Base-by-base conservation (phyloP, 768 basidiomycete genomes). In the Lactifluus piperatus region DNA sequence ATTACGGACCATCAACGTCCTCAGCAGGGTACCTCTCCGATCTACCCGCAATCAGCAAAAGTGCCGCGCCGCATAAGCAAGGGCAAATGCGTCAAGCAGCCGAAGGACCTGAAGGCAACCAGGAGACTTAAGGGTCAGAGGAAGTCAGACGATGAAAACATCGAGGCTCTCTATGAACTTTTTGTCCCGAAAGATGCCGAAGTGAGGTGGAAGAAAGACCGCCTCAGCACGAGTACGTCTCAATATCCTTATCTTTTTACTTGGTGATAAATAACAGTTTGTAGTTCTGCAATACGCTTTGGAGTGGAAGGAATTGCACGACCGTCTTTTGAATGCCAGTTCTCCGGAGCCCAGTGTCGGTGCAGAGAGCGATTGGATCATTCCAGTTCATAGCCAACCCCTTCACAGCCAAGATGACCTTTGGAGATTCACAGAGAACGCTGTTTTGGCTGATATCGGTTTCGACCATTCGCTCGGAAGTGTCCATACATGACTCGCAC, bases 161-260 rank as follows among this genome's bases (percentile, higher is more conserved):
- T 55, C 20, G 16, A 29, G 11, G 53, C 41, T 44, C 48, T 60
- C 16, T 50, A 5, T 5, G 11, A 55, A 5, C 26, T 60, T 20
- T 60, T 60, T 29, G 58, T 60, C 24, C 58, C 58, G 5, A 10
- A 41, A 10, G 48, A 18, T 0, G 43, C 48, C n/a, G 20, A 45
- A 20, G 30, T 49, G n/a, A 44, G 24, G 32, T 50, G 48, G 43
- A 60, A 60, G 58, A 60, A 60, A 41, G 34, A 60, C 14, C 53
- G 58, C 11, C 58, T 60, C n/a, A 20, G 37, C 34, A 60, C 26
- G 29, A 51, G 58, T 60, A 22, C 27, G 58, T 26, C 5, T 7
- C 16, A 14, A 5, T 8, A 2, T 34, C 7, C 24, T 18, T 36
- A 27, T 34, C 13, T 32, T 22, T 34, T 27, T n/a, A n/a, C 5